phyloP scores from a whole-genome alignment of 805 yeast species.

The Isabelozyma pseudorhagii region DNA sequence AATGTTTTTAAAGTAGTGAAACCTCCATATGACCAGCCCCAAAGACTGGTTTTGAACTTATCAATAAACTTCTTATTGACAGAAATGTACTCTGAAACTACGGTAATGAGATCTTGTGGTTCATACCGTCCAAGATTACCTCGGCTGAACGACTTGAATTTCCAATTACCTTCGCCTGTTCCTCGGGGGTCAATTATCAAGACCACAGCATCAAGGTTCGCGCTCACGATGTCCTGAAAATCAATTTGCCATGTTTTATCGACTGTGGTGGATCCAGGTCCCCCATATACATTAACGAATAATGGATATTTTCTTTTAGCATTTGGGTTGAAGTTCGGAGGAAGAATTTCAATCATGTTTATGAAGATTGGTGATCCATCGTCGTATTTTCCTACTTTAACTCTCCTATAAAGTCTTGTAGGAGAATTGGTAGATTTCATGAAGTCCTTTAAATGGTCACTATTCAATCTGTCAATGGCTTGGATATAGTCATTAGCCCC shows the following conservation, averaged over 20 bases:
- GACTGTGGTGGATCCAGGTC: slow-evolving; percentile 72
- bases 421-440: slow-evolving; percentile 48
- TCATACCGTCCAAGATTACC: slow-evolving; percentile 71
- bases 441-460: slow-evolving; percentile 10
- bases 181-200: slow-evolving; percentile 78
- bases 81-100: slow-evolving; percentile 48
- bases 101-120: slow-evolving; percentile 60
- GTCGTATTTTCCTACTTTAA: slow-evolving; percentile 26
- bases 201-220: slow-evolving; percentile 58
- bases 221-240: slow-evolving; percentile 58
- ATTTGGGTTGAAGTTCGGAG: slow-evolving; percentile 48
- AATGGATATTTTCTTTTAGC: slow-evolving; percentile 51
- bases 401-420: slow-evolving; percentile 35
- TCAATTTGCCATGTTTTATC: slow-evolving; percentile 45
- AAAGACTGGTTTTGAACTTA: slow-evolving; percentile 66
- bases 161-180: slow-evolving; percentile 79
- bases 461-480: slow-evolving; percentile 11
- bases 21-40: slow-evolving; percentile 99
- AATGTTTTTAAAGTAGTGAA: slow-evolving; percentile 85
- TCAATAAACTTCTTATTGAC: slow-evolving; percentile 49
- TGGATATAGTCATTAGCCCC: slow-evolving; percentile 12
- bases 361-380: slow-evolving; percentile 29
- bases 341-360: slow-evolving; percentile 61
- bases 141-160: slow-evolving; percentile 52
- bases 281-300: slow-evolving; percentile 70